Conservation (phyloP, 2,329 filamentous ascomycete species). For the Leptographium flavum region DNA sequence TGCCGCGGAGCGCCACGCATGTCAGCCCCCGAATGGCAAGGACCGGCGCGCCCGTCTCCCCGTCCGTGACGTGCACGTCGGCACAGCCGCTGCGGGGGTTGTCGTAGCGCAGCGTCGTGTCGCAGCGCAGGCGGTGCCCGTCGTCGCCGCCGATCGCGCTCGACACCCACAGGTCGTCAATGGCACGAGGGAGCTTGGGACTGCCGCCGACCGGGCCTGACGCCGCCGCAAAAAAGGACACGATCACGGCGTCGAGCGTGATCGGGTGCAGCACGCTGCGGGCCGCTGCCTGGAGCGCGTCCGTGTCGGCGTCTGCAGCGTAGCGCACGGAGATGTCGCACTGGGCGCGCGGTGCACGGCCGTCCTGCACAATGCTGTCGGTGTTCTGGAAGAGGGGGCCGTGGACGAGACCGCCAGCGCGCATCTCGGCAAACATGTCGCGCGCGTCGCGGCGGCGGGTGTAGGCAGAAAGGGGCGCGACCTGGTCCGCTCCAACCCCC, state of each 20-base stretch:
- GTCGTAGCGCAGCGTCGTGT: constrained; percentile 8
- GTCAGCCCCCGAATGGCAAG: constrained; percentile 10
- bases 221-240: constrained; percentile 1
- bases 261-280: constrained; percentile 8
- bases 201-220: background rate
- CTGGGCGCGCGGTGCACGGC: constrained; percentile 9
- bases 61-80: constrained; percentile 7
- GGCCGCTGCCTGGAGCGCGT: background rate
- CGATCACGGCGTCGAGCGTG: constrained; percentile 2
- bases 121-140: constrained; percentile 7
- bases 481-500: background rate
- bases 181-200: constrained; percentile 12
- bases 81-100: constrained; percentile 11
- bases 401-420: constrained; percentile 10
- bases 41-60: background rate
- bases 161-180: constrained; percentile 19
- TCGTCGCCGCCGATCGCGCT: constrained; percentile 16
- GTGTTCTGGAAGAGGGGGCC: constrained; percentile 15
- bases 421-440: constrained; percentile 3
- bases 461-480: constrained; percentile 11
- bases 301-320: constrained; percentile 9
- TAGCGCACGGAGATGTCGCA: constrained; percentile 8
- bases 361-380: constrained; percentile 9
- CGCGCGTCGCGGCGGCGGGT: background rate
- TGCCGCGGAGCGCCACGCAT: constrained; percentile 10